Percentiles rank a stretch among this genome's conserved stretches.
Conservation (phyloP, 768 basidiomycete species). For the Tylopilus plumbeoviolaceoides region DNA sequence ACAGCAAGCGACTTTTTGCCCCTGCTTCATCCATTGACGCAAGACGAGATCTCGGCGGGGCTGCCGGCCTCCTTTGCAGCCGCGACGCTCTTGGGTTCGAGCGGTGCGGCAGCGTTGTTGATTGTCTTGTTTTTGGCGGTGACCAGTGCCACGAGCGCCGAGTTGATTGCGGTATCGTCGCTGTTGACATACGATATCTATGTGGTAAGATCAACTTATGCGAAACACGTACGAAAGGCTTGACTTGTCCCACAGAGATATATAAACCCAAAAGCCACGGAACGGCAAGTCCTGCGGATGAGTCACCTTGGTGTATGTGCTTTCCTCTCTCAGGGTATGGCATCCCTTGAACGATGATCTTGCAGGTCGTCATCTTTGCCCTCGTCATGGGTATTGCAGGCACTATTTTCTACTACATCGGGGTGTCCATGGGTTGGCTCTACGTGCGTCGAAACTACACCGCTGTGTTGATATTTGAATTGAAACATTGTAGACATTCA, state of each 20-base stretch:
- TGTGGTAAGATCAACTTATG: slow-evolving; percentile 41
- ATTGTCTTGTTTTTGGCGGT: slow-evolving; percentile 85
- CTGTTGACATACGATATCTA: slow-evolving; percentile 84
- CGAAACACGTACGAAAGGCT: background rate
- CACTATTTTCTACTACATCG: slow-evolving; percentile 84
- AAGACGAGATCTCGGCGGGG: slow-evolving; percentile 80
- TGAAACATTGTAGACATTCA: slow-evolving; percentile 57
- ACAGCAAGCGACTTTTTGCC: slow-evolving; percentile 47
- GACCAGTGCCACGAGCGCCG: slow-evolving; percentile 81
- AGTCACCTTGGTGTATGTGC: slow-evolving; percentile 59
- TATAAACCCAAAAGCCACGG: slow-evolving; percentile 78
- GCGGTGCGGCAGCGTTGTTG: slow-evolving; percentile 75
- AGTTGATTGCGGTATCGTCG: slow-evolving; percentile 86
- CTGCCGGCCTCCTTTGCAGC: slow-evolving; percentile 84
- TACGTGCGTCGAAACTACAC: slow-evolving; percentile 52
- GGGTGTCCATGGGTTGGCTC: slow-evolving; percentile 91
- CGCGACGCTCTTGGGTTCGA: slow-evolving; percentile 71
- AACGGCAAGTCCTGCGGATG: slow-evolving; percentile 62
- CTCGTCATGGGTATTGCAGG: slow-evolving; percentile 81
- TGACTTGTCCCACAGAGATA: slow-evolving; percentile 46
- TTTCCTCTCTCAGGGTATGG: background rate
- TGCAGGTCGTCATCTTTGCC: slow-evolving; percentile 63
- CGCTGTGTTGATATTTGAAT: background rate
- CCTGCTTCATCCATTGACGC: slow-evolving; percentile 39
- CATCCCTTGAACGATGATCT: background rate